Base-by-base conservation (phyloP, 495 filamentous ascomycete species). In the Endocarpon pusillum region DNA sequence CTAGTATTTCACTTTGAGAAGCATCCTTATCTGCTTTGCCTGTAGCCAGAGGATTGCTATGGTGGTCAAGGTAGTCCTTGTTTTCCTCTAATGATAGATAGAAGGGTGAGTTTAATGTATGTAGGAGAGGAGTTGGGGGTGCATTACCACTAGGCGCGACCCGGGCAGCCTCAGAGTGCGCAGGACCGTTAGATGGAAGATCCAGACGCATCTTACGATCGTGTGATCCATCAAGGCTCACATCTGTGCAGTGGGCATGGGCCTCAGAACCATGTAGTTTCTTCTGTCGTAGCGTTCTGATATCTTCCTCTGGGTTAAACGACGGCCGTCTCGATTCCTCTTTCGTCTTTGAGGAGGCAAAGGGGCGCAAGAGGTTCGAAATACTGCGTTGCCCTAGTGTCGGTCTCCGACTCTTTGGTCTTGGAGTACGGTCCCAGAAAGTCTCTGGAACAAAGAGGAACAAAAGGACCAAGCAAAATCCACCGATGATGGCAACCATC, bases 371-470 rank as follows among this genome's bases (percentile, higher is more conserved):
- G 4, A 31, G 28, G 12, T 17, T 31, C 19, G 28, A 31, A 14
- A 31, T 31, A 14, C 28, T 31, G 7, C 28, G 28, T 14, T 14
- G 14, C 12, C 12, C 28, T 5, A 31, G 28, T 7, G 14, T 5
- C 7, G 28, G 28, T 5, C 28, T n/a, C 19, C 19, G 14, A 34
- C 53, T 53, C 40, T 68, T 69, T 44, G 80, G 67, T 26, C 66
- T 59, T 2, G 86, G 87, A 2, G 76, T 76, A 15, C 89, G 67
- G 47, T 94, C 85, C 89, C 89, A 94, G 46, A 94, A 94, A 0
- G 86, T 94, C 55, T 97, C 89, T 0, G 89, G 89, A 4, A 92
- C 80, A 44, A 94, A 93, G 36, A 97, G 62, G 44, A 94, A 93
- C 1, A 94, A 59, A 1, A 91, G 53, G 6, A 67, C 45, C 26